Evolutionary conservation across 352 stramenopile genomes (phyloP), one percentile per base, ranked within the genome.

Genomic region (Pythium pyrilobum): DNA sequence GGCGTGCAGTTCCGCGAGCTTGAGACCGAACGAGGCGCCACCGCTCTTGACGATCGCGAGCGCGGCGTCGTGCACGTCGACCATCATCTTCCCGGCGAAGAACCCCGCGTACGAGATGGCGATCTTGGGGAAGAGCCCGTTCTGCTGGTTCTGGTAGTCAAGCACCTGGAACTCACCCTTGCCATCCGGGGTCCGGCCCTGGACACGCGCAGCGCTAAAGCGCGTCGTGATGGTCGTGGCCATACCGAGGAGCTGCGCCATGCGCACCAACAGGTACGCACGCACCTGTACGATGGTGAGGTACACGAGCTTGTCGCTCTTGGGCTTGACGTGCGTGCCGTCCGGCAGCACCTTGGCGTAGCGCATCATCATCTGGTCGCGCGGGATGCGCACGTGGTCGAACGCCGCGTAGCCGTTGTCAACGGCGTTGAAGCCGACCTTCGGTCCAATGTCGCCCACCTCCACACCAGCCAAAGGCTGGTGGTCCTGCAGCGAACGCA

Each of bases 341-440:
- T 89, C 70, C 0, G 74, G 66, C 11, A 80, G 28, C 37, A 89
- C 76, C 33, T 75, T 67, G 25, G 51, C 65, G 41, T 66, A 74
- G 25, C 63, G 63, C 71, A 75, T 81, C 55, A 87, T 65, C 67
- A 89, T 72, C 33, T 77, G 52, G 16, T 71, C 67, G 3, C 87
- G 74, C 10, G 89, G 91, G 52, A 98, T 93, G 24, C 73, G 68
- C 15, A 97, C 87, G 41, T 89, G 69, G 51, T 94, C 59, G 64
- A 98, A 96, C 23, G 67, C 71, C 1, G 65, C 68, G 74, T 85
- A 97, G 37, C 93, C 92, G 71, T 97, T 98, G 70, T 97, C 92
- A 56, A 97, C 87, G 34, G 77, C 69, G 37, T 95, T 78, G 69
- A 96, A 95, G 53, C 88, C 90, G 55, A 97, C 82, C 59, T 98